phyloP scores from a whole-genome alignment of 345 rosid species.

The Triadica sebifera region DNA sequence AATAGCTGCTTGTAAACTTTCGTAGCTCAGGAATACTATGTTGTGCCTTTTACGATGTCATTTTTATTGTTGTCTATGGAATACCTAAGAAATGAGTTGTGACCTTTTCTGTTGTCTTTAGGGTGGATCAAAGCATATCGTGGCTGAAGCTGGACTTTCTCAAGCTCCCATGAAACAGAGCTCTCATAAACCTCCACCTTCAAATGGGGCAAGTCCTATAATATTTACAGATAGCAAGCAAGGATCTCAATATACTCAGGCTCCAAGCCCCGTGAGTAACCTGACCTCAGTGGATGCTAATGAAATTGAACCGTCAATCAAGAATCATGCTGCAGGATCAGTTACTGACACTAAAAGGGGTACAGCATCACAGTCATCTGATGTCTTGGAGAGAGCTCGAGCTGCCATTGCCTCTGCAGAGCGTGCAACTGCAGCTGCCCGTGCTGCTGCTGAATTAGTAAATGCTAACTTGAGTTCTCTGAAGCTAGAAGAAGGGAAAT shows the following conservation, averaged over 20 bases:
- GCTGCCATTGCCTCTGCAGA: constrained; percentile 85
- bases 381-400: constrained; percentile 73
- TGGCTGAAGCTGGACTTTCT: constrained; percentile 35
- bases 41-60: neutral
- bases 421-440: constrained; percentile 79
- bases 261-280: constrained; percentile 27
- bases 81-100: neutral
- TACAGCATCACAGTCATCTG: constrained; percentile 38
- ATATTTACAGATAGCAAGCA: constrained; percentile 24
- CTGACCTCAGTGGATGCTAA: constrained; percentile 14
- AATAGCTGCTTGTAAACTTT: neutral
- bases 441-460: constrained; percentile 77
- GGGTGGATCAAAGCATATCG: constrained; percentile 70
- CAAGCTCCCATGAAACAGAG: constrained; percentile 37
- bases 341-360: constrained; percentile 28
- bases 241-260: constrained; percentile 35
- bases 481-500: constrained; percentile 39
- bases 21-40: neutral
- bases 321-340: constrained; percentile 19
- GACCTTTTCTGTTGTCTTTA: constrained; percentile 23
- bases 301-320: constrained; percentile 38
- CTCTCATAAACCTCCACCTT: constrained; percentile 32
- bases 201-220: constrained; percentile 39
- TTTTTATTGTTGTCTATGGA: neutral
- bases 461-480: constrained; percentile 44